Evolutionary conservation across 371 early-diverging fungal genomes (phyloP).

Genomic region (Saksenaea vasiformis): DNA sequence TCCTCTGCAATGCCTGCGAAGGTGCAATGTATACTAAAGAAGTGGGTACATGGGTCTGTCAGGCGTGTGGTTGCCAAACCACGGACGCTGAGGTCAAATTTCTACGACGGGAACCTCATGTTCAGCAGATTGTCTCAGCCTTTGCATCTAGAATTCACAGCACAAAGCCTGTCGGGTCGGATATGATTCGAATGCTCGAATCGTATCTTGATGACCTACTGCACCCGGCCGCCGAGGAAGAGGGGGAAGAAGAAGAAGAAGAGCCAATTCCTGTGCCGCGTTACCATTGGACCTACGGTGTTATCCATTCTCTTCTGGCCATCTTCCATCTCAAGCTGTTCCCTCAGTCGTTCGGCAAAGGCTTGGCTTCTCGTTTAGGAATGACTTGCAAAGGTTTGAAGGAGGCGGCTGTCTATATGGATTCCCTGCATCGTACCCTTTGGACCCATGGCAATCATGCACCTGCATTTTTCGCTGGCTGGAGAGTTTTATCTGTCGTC

Average conservation of each 20-base stretch:
- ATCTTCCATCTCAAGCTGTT: slow-evolving; percentile 42
- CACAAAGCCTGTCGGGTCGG: slow-evolving; percentile 19
- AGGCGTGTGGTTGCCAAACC: slow-evolving; percentile 12
- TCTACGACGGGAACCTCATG: slow-evolving; percentile 22
- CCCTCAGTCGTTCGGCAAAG: slow-evolving; percentile 43
- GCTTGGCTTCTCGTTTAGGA: slow-evolving; percentile 39
- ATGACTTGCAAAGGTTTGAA: slow-evolving; percentile 33
- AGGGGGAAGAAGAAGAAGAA: background rate
- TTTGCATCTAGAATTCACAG: slow-evolving; percentile 33
- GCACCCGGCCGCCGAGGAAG: slow-evolving; percentile 17
- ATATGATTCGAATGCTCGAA: slow-evolving; percentile 43
- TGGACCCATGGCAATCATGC: slow-evolving; percentile 35
- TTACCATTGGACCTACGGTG: slow-evolving; percentile 41
- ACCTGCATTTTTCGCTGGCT: slow-evolving; percentile 49
- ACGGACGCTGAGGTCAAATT: slow-evolving; percentile 11
- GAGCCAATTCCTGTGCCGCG: slow-evolving; percentile 21
- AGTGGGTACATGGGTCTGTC: slow-evolving; percentile 20
- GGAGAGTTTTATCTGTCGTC: slow-evolving; percentile 32
- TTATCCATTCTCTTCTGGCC: slow-evolving; percentile 38
- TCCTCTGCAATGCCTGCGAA: slow-evolving; percentile 17
- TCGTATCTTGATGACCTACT: slow-evolving; percentile 36
- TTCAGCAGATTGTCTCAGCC: slow-evolving; percentile 28
- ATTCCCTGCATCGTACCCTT: slow-evolving; percentile 18
- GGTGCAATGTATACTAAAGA: slow-evolving; percentile 1
- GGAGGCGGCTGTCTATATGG: slow-evolving; percentile 38